A percentile compares a stretch with the other conserved stretches of the same genome.
Evolutionary conservation across 371 early-diverging fungal genomes (phyloP).

Genomic region (Mortierella sp.): DNA sequence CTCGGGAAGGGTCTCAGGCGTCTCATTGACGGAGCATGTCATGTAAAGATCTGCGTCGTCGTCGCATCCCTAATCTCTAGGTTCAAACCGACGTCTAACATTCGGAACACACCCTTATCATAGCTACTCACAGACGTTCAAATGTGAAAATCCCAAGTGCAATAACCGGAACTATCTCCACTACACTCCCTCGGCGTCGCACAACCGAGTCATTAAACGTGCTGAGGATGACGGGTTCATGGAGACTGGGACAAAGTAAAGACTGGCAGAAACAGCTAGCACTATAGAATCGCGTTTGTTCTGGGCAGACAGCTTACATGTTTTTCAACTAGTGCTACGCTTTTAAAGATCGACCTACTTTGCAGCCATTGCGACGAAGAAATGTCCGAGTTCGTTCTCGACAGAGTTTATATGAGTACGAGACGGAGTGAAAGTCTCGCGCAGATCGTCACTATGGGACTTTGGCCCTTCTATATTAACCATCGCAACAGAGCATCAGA

Average conservation of each 20-base stretch:
- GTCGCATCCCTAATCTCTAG: too few relatives aligned
- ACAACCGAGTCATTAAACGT: constrained; percentile 33
- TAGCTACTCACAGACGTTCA: constrained; percentile 46
- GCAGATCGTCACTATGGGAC: not conserved
- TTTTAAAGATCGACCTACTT: constrained; percentile 27
- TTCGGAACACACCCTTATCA: too few relatives aligned
- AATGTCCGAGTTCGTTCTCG: constrained; percentile 45
- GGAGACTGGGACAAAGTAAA: constrained; percentile 42
- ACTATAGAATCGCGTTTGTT: not conserved
- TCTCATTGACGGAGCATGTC: constrained; percentile 21
- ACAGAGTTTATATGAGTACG: constrained; percentile 35
- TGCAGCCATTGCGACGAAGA: constrained; percentile 37
- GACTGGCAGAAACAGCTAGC: not conserved
- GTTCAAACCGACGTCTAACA: too few relatives aligned
- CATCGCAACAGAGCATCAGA: constrained; percentile 21
- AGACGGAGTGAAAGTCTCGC: not conserved
- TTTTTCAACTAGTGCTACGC: constrained; percentile 6
- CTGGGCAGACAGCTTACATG: not conserved
- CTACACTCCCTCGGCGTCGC: constrained; percentile 19
- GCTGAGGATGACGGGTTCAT: constrained; percentile 38
- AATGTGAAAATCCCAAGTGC: constrained; percentile 33
- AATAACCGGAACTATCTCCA: constrained; percentile 39
- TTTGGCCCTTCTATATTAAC: not conserved
- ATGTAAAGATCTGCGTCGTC: constrained; percentile 34
- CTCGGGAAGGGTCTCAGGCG: constrained; percentile 14